Conservation (phyloP, 2,329 filamentous ascomycete genomes). For the Pseudocercospora fuligena region DNA sequence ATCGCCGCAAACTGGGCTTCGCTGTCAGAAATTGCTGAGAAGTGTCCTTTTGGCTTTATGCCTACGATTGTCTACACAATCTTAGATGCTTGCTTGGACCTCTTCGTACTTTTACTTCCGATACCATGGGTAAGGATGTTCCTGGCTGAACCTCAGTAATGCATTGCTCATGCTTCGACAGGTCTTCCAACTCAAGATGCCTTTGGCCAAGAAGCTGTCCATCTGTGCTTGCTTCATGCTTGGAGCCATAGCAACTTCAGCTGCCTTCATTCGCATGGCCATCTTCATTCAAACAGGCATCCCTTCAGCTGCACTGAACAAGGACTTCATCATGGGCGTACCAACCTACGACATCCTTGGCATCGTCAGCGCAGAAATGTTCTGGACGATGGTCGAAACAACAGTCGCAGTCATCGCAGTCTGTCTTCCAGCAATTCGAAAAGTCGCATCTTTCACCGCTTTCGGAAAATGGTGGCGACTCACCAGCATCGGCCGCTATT, state of each 20-base stretch:
- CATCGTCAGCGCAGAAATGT: constrained; percentile 24
- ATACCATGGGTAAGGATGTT: constrained; percentile 17
- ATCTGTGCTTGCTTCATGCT: constrained; percentile 23
- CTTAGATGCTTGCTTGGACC: constrained; percentile 22
- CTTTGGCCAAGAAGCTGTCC: constrained; percentile 20
- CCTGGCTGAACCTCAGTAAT: not conserved
- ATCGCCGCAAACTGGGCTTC: constrained; percentile 22
- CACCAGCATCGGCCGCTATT: not conserved
- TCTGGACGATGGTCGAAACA: constrained; percentile 26
- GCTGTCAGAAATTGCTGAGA: constrained; percentile 21
- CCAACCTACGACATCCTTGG: constrained; percentile 25
- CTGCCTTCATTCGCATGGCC: constrained; percentile 24
- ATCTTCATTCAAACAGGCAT: constrained; percentile 25
- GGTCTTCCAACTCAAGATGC: constrained; percentile 22
- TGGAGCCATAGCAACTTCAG: constrained; percentile 16
- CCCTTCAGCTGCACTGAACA: constrained; percentile 21
- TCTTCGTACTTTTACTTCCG: constrained; percentile 22
- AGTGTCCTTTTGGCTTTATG: constrained; percentile 25
- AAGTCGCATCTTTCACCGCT: constrained; percentile 13
- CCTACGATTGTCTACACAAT: constrained; percentile 25
- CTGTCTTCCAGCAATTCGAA: constrained; percentile 20
- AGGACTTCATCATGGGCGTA: constrained; percentile 19
- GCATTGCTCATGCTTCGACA: constrained; percentile 16
- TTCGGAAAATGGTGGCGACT: constrained; percentile 14
- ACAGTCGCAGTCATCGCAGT: constrained; percentile 24